Percentiles rank a stretch among this genome's conserved stretches.
phyloP scores from a whole-genome alignment of 2,329 filamentous ascomycete genomes.

The Ramularia collo-cygni region DNA sequence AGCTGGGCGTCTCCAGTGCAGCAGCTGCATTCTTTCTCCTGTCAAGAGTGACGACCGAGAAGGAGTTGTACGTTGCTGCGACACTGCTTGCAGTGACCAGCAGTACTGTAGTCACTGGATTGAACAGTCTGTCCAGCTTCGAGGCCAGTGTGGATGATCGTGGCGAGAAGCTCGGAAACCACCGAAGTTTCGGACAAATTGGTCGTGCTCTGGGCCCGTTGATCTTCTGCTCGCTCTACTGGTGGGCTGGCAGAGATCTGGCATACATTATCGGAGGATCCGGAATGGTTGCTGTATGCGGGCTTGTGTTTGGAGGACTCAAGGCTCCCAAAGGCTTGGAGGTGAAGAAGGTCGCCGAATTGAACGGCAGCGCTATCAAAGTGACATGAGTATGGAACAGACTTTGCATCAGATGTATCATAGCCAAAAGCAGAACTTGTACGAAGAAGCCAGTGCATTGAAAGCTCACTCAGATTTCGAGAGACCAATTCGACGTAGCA shows the following conservation, averaged over 20 bases:
- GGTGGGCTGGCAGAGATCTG: conserved; percentile 88
- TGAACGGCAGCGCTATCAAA: conserved; percentile 13
- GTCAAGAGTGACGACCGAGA: conserved; percentile 58
- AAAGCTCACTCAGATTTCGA: too few relatives aligned
- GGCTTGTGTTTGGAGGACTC: conserved; percentile 63
- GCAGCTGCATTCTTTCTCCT: conserved; percentile 75
- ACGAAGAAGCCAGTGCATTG: too few relatives aligned
- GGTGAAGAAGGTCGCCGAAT: conserved; percentile 12
- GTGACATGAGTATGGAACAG: not conserved
- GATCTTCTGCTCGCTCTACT: conserved; percentile 90
- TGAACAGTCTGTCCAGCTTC: conserved; percentile 88
- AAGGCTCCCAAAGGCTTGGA: conserved; percentile 50
- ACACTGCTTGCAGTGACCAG: conserved; percentile 81
- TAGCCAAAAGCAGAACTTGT: too few relatives aligned
- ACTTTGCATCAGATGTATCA: too few relatives aligned
- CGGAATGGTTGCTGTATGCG: conserved; percentile 69
- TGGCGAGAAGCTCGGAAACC: conserved; percentile 76
- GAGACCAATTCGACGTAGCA: too few relatives aligned
- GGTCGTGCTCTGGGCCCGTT: conserved; percentile 82
- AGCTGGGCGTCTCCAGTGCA: conserved; percentile 70
- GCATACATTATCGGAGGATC: conserved; percentile 76
- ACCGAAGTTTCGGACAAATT: conserved; percentile 75
- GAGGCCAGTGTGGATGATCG: conserved; percentile 75
- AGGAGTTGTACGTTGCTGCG: conserved; percentile 71
- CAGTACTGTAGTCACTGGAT: conserved; percentile 86